Base-by-base conservation (phyloP, 2,329 filamentous ascomycete genomes). In the Ceratocystis eucalypticola region DNA sequence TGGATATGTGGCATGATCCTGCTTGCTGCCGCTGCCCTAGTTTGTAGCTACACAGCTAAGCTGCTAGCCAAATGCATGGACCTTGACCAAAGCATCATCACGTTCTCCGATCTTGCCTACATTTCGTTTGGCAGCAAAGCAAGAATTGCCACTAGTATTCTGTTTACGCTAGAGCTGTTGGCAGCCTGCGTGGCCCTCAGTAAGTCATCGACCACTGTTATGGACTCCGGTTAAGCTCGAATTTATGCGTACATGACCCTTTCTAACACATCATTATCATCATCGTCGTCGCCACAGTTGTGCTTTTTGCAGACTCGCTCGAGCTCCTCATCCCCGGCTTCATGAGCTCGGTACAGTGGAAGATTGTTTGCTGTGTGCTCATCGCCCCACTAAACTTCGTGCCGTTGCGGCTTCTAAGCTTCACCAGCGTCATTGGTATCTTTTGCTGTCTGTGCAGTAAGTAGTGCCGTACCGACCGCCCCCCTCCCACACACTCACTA, bases 401-500 rank as follows among this genome's bases (percentile, higher is more conserved):
- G 44, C 93, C 94, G 0, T 77, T 97, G 68, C 84, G 90, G 44
- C 79, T 92, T 66, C 77, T 99, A 68, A 96, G 91, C 71, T 91
- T 96, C 72, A 96, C 91, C 30, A 96, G 91, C 73, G 86, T 97
- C 67, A 78, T 97, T 69, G 93, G 93, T n/a, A 96, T 99, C 64
- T 79, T 96, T 70, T 92, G 85, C 67, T 96, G 90, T 70, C 87
- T 96, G 70, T 86, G 86, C 72, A 96, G 89, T 93, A 78, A 79
- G 88, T 87, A 22, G 17, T 7, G 65, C 1, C 57, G 1, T 50
- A 28, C 7, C 6, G 4, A 20, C n/a, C 20, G 41, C 22, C 59
- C 5, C 44, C 15, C 28, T n/a, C 12, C 22, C 10, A 41, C 37
- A 37, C 33, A 12, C 37, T 12, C 37, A 12, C 10, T 41, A 1